A percentile compares a stretch with the other conserved stretches of the same genome.
Evolutionary conservation across 2,329 filamentous ascomycete species (phyloP).

Genomic region (Penicillium freii): DNA sequence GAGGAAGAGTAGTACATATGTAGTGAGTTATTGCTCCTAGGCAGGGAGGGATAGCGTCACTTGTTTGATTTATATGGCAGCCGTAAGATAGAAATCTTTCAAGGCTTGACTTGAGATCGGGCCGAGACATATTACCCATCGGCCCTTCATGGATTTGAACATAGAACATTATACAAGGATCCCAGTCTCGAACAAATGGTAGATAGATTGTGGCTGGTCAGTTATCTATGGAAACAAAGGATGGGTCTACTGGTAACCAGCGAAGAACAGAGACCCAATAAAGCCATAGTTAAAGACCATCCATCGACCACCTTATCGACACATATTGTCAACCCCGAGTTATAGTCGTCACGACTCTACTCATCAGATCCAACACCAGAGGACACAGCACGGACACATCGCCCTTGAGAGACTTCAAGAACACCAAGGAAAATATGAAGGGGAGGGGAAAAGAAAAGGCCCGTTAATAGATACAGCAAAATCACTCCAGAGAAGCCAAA

Average conservation of each 20-base stretch:
- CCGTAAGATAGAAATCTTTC: too few species aligned
- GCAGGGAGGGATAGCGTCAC: background rate
- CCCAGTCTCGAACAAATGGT: slow-evolving; percentile 6
- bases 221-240: slow-evolving; percentile 5
- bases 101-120: too few species aligned
- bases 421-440: slow-evolving; percentile 5
- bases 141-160: background rate
- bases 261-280: background rate
- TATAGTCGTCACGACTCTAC: background rate
- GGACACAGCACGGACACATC: slow-evolving; percentile 3
- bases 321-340: slow-evolving; percentile 2
- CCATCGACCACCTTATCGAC: slow-evolving; percentile 1
- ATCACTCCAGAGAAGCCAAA: slow-evolving; percentile 12
- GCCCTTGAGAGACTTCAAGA: slow-evolving; percentile 15
- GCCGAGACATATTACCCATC: background rate
- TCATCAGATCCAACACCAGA: background rate
- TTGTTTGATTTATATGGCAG: too few species aligned
- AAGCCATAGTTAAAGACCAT: slow-evolving; percentile 8
- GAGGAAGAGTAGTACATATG: background rate
- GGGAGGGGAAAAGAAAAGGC: background rate
- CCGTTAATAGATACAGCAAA: slow-evolving; percentile 8
- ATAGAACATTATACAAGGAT: background rate
- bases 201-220: slow-evolving; percentile 12
- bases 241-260: slow-evolving; percentile 4
- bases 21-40: too few species aligned